A percentile compares a stretch with the other conserved stretches of the same genome.
Evolutionary conservation across 345 rosid genomes (phyloP).

Genomic region (Eucalyptus erythrocorys): DNA sequence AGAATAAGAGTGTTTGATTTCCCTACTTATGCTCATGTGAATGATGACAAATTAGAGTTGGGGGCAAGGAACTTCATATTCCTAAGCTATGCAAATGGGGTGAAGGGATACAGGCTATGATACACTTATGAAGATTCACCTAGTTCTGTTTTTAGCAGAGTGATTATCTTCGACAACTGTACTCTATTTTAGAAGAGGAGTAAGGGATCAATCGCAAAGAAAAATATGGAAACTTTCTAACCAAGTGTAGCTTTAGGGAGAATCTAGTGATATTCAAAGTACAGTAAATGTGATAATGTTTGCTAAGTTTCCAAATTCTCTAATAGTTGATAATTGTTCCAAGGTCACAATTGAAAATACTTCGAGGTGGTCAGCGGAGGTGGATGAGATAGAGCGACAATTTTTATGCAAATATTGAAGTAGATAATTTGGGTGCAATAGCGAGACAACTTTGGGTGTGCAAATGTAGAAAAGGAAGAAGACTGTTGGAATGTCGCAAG

Average conservation of each 20-base stretch:
- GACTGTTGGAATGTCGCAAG: too few species aligned
- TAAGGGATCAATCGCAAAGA: background rate
- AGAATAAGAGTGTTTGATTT: background rate
- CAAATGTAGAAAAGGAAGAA: background rate
- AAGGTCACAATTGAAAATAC: background rate
- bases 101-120: background rate
- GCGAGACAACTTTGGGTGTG: background rate
- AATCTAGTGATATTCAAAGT: background rate
- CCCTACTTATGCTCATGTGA: background rate
- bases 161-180: too few species aligned
- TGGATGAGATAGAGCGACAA: background rate
- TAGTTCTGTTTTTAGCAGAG: too few species aligned
- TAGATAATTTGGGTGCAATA: background rate
- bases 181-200: background rate
- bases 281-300: background rate
- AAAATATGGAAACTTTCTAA: background rate
- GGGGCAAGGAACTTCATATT: background rate
- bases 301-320: background rate
- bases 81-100: background rate
- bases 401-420: too few species aligned
- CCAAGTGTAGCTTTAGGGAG: background rate
- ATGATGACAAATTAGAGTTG: background rate
- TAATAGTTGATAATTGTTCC: too few species aligned
- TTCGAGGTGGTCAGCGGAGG: fast-evolving
- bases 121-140: background rate